Evolutionary conservation across 1,284 basidiomycete genomes (phyloP).

Genomic region (Cryptococcus hybrid): DNA sequence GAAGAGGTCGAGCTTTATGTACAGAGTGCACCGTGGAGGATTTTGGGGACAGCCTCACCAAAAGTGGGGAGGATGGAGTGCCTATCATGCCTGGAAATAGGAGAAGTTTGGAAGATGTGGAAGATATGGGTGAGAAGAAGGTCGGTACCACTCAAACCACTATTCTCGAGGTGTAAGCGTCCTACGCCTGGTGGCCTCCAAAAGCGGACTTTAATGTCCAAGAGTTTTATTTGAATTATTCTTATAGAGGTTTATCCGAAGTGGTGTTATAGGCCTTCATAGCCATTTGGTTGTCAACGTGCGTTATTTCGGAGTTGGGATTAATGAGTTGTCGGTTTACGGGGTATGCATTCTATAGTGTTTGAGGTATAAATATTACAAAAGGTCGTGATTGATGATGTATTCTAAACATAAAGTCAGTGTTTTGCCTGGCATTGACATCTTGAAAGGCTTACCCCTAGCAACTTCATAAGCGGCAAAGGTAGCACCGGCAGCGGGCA

Average conservation of each 20-base stretch:
- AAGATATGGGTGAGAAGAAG: slow-evolving; percentile 15
- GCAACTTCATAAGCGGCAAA: slow-evolving; percentile 90
- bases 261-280: not conserved
- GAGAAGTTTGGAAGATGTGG: not conserved
- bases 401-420: slow-evolving; percentile 20
- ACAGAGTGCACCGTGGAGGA: slow-evolving; percentile 9
- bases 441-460: slow-evolving; percentile 52
- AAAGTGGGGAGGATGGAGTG: not conserved
- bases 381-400: slow-evolving; percentile 34
- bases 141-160: slow-evolving; percentile 7
- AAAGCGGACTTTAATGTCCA: too few relatives aligned
- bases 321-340: not conserved
- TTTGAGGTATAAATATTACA: slow-evolving; percentile 13
- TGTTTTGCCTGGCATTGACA: not conserved
- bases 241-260: not conserved
- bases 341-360: not conserved
- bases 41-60: not conserved
- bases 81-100: not conserved
- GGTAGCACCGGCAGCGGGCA: slow-evolving; percentile 86
- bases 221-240: too few relatives aligned
- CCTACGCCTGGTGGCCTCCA: not conserved
- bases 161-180: slow-evolving; percentile 11
- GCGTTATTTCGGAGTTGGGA: not conserved
- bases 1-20: slow-evolving; percentile 26
- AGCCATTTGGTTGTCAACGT: not conserved